Evolutionary conservation across 257 asterid genomes (phyloP), one percentile per base, ranked within the genome.

Genomic region (Vinca minor): DNA sequence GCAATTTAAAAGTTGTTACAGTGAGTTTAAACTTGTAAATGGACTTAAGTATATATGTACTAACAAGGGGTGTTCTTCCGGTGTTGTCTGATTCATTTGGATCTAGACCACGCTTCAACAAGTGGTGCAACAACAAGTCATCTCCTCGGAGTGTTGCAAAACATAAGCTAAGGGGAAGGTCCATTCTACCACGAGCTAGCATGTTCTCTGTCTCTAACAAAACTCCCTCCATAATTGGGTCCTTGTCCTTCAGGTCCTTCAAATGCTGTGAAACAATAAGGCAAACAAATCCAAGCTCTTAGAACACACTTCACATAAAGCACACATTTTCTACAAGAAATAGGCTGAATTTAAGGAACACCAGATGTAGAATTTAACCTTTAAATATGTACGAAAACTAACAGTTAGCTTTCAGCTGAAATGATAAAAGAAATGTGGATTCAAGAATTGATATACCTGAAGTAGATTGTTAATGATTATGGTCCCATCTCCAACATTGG

Each of bases 131-230:
- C 64, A 92, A 76, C 63, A 87, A 73, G 69, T 89, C 95, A n/a
- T 92, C 96, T 68, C 87, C 96, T 71, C 98, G 81, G 26, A 83
- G 83, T 12, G 96, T 84, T 18, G 98, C 98, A 53, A 92, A 92
- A 66, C 95, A 82, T 20, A 89, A 80, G 74, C 90, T 88, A 70
- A 92, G 94, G 14, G 98, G 98, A 38, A 92, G 74, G 68, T 92
- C 98, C 93, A 82, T 82, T 78, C 96, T 77, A 61, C 98, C 98
- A 18, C 87, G 83, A 26, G 96, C 95, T 45, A 92, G 76, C 98
- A 92, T 92, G 70, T 76, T 87, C 74, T 92, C 96, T 0, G 88
- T 84, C 73, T 92, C 95, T 14, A 80, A 20, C 56, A 92, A 77
- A 56, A 89, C 86, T 59, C 93, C 98, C 71, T 84, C 90, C 98